A percentile compares a stretch with the other conserved stretches of the same genome.
Evolutionary conservation across 495 filamentous ascomycete species (phyloP).

Genomic region (Daldinia caldariorum): DNA sequence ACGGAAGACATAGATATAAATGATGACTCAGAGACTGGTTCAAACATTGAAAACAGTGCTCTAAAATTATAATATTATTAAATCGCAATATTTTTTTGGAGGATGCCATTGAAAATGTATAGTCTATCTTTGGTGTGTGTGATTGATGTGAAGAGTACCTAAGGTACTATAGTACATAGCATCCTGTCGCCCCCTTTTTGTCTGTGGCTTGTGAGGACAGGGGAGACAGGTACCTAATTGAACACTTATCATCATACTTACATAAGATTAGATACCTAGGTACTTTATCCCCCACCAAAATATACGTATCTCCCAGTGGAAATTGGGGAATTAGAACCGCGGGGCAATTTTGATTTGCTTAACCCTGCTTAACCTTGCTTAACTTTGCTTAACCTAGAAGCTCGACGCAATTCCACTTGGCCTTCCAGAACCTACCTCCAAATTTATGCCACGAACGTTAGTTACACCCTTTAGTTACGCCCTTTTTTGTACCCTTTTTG

Average conservation of each 20-base stretch:
- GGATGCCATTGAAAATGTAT: background rate
- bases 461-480: slow-evolving; percentile 44
- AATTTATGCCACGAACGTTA: slow-evolving; percentile 34
- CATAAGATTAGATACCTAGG: too few relatives aligned
- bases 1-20: background rate
- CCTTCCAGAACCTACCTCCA: slow-evolving; percentile 37
- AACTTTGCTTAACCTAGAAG: slow-evolving; percentile 5
- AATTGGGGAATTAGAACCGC: slow-evolving; percentile 3
- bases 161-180: too few relatives aligned
- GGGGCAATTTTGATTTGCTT: slow-evolving; percentile 28
- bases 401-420: slow-evolving; percentile 36
- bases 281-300: slow-evolving; percentile 20
- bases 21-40: background rate
- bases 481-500: too few relatives aligned
- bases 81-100: background rate
- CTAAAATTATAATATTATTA: background rate
- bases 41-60: background rate
- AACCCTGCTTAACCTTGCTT: background rate
- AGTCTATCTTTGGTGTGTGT: background rate
- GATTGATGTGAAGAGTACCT: background rate
- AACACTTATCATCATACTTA: too few relatives aligned
- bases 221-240: too few relatives aligned
- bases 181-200: background rate
- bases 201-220: background rate
- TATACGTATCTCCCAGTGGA: slow-evolving; percentile 5